These are phyloP conservation scores for Leptographium lundbergii DNA, from an alignment of 2,329 filamentous ascomycete species.

Conservation along the genomic window DNA sequence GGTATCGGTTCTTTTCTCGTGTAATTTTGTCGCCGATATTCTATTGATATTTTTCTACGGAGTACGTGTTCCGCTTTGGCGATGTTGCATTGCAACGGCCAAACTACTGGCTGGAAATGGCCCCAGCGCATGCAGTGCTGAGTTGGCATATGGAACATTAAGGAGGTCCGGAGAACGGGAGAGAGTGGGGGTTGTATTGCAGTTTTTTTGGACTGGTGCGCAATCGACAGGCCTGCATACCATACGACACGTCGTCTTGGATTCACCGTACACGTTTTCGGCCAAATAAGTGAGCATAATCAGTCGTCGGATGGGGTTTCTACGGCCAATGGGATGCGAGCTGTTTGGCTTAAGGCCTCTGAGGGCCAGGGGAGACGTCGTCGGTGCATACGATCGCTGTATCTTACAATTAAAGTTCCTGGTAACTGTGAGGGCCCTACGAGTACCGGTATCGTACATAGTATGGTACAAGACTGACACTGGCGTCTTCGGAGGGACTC, in stretches of 20 bases:
- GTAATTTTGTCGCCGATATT: background rate
- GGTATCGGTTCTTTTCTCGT: background rate
- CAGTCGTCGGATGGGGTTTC: background rate
- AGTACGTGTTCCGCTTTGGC: background rate
- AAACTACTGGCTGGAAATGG: background rate
- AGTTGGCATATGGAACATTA: background rate
- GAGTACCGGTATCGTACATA: too few relatives aligned
- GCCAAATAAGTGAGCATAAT: background rate
- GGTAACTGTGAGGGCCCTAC: too few relatives aligned
- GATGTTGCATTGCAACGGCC: background rate
- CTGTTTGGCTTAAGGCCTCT: too few relatives aligned
- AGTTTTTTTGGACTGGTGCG: background rate
- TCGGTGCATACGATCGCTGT: too few relatives aligned
- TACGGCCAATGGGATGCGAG: background rate
- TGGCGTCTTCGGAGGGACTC: too few relatives aligned
- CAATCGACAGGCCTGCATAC: background rate
- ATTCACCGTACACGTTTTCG: background rate
- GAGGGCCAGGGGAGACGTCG: too few relatives aligned
- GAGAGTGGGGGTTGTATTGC: background rate
- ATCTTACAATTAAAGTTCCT: too few relatives aligned
- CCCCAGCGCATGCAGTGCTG: background rate
- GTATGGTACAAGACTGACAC: too few relatives aligned
- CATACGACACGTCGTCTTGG: background rate
- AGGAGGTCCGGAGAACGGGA: background rate
- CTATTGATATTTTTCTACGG: background rate